A percentile compares a stretch with the other conserved stretches of the same genome.
Evolutionary conservation across 352 stramenopile genomes (phyloP).

Genomic region (Globisporangium sylvaticum): DNA sequence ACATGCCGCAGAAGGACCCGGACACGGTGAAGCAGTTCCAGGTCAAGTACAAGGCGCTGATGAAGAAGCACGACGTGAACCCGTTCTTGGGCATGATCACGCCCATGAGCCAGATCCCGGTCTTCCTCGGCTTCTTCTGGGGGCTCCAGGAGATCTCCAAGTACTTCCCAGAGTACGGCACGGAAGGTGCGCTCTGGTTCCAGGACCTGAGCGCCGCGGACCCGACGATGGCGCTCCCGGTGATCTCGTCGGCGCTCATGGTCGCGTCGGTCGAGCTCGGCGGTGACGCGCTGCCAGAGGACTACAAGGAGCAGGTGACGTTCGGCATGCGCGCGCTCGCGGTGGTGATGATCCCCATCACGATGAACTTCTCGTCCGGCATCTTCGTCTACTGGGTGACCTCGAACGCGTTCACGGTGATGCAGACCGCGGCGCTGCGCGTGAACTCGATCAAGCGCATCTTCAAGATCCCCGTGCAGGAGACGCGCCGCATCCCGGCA

Average conservation of each 20-base stretch:
- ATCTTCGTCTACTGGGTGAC: conserved; percentile 88
- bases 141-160: conserved; percentile 73
- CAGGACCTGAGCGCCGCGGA: conserved; percentile 72
- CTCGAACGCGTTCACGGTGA: conserved; percentile 76
- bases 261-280: conserved; percentile 72
- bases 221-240: conserved; percentile 66
- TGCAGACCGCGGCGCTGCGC: conserved; percentile 56
- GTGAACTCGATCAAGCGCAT: conserved; percentile 48
- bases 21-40: conserved; percentile 62
- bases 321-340: conserved; percentile 77
- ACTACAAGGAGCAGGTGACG: conserved; percentile 72
- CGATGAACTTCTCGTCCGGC: conserved; percentile 81
- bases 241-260: conserved; percentile 80
- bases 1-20: conserved; percentile 35
- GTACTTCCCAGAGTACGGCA: conserved; percentile 75
- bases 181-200: conserved; percentile 81
- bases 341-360: conserved; percentile 67
- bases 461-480: conserved; percentile 46
- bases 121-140: conserved; percentile 87
- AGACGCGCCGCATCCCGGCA: conserved; percentile 38
- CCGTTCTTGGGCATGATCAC: conserved; percentile 70
- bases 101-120: conserved; percentile 69
- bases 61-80: conserved; percentile 82
- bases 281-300: conserved; percentile 50
- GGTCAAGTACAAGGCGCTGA: conserved; percentile 70